Conservation (phyloP, 495 filamentous ascomycete genomes). For the Penicillium alfredii region DNA sequence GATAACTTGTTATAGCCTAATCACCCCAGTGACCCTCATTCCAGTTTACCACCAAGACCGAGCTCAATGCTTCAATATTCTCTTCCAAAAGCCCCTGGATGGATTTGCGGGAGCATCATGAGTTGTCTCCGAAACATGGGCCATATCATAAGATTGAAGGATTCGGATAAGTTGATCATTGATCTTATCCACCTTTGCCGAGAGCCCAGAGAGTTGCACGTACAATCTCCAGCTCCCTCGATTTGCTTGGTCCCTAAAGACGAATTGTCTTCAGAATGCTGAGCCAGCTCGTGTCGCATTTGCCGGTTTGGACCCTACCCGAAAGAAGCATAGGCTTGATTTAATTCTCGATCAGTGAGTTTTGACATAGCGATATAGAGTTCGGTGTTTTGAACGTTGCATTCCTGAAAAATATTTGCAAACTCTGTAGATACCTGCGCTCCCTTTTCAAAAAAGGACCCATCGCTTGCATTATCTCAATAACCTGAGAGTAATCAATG, state of each 20-base stretch:
- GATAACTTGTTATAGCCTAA: too few species aligned
- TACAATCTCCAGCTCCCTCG: too few species aligned
- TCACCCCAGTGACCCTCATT: too few species aligned
- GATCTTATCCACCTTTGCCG: conserved; percentile 2
- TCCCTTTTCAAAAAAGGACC: background rate
- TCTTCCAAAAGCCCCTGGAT: too few species aligned
- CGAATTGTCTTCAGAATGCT: too few species aligned
- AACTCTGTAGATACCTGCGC: background rate
- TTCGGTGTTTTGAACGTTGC: conserved; percentile 2
- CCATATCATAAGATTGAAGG: conserved; percentile 1
- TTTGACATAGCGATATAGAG: conserved; percentile 6
- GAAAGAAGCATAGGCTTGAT: conserved; percentile 11
- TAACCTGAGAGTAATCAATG: too few species aligned
- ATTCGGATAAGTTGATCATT: conserved; percentile 3
- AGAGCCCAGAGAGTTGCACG: background rate
- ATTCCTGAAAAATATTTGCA: conserved; percentile 1
- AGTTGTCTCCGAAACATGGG: conserved; percentile 3
- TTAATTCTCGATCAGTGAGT: conserved; percentile 8
- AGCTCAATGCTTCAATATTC: too few species aligned
- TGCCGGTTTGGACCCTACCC: conserved; percentile 2
- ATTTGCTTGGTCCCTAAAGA: too few species aligned
- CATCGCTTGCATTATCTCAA: too few species aligned
- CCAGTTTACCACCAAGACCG: too few species aligned
- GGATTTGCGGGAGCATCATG: conserved; percentile 2
- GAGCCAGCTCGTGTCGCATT: conserved; percentile 3